Base-by-base conservation (phyloP, 176 grass and related monocot genomes). In the Guadua angustifolia region DNA sequence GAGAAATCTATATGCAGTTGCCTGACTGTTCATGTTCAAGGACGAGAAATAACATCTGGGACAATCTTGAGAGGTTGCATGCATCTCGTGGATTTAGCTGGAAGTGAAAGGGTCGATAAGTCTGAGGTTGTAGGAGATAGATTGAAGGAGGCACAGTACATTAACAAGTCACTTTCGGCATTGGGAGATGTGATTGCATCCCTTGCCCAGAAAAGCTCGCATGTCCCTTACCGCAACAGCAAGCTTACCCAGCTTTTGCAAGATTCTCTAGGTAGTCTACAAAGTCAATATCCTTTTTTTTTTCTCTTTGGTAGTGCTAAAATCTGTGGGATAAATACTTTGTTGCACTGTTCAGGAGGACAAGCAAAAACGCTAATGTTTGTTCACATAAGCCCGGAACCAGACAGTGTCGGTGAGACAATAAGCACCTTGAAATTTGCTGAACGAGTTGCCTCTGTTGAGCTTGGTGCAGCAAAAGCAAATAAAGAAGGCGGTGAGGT, bases 281-380 rank as follows among this genome's bases (percentile, higher is more conserved):
- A 47, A 42, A 67, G 4, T 56, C 38, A 40, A 11, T 17, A 79
- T 89, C 74, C 14, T 68, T 33, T 82, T 1, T 82, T 63, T 82
- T 55, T 89, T 38, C 60, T 74, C 26, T 33, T 73, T 77, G 19
- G 78, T 86, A 47, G 57, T 67, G 74, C 66, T 73, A 9, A 6
- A 78, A 82, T 71, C 15, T 65, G 21, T 79, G 59, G 5, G 43
- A 35, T 88, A 15, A 86, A 57, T 83, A 73, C 80, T 78, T 10
- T 71, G 12, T 70, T 86, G 22, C 49, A 18, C 82, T 71, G 36
- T 89, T 85, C 82, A 98, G 95, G 95, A 59, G 95, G 95, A 29
- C 95, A 98, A 87, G 95, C 95, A 78, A 98, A 98, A 84, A 93
- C 95, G 0, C 69, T 98, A 76, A 95, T 98, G 95, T 98, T 98